Conservation (phyloP, 2,329 filamentous ascomycete species). For the Apiospora saccharicola region DNA sequence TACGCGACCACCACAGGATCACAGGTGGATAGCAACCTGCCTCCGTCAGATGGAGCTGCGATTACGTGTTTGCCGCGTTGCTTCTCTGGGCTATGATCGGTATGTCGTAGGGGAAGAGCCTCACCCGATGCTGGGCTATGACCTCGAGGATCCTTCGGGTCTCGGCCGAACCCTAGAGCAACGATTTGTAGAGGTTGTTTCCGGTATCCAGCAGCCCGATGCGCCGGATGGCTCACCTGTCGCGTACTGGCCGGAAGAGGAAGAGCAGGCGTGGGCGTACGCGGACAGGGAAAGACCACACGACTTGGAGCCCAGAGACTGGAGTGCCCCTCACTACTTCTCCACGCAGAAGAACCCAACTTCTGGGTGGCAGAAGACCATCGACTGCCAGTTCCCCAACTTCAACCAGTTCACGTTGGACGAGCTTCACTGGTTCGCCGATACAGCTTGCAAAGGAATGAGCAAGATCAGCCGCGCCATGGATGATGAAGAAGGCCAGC, state of each 20-base stretch:
- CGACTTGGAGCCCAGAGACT: conserved; percentile 44
- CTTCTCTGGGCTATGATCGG: conserved; percentile 53
- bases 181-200: conserved; percentile 55
- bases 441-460: conserved; percentile 53
- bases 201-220: conserved; percentile 49
- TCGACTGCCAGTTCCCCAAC: conserved; percentile 54
- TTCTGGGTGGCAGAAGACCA: conserved; percentile 50
- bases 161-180: conserved; percentile 50
- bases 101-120: conserved; percentile 45
- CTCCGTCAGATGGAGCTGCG: conserved; percentile 46
- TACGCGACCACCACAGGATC: conserved; percentile 44
- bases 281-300: conserved; percentile 35
- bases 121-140: conserved; percentile 41
- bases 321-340: conserved; percentile 34
- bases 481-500: conserved; percentile 26
- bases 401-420: conserved; percentile 52
- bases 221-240: conserved; percentile 43
- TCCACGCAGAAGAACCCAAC: conserved; percentile 49
- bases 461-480: conserved; percentile 47
- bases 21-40: conserved; percentile 52
- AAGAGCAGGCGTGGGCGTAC: conserved; percentile 31
- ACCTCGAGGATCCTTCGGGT: conserved; percentile 51
- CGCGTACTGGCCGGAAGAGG: conserved; percentile 42
- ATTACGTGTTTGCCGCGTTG: conserved; percentile 52
- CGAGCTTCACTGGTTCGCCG: conserved; percentile 52